Conservation (phyloP, 2,329 filamentous ascomycete genomes). For the Mollisia scopiformis region DNA sequence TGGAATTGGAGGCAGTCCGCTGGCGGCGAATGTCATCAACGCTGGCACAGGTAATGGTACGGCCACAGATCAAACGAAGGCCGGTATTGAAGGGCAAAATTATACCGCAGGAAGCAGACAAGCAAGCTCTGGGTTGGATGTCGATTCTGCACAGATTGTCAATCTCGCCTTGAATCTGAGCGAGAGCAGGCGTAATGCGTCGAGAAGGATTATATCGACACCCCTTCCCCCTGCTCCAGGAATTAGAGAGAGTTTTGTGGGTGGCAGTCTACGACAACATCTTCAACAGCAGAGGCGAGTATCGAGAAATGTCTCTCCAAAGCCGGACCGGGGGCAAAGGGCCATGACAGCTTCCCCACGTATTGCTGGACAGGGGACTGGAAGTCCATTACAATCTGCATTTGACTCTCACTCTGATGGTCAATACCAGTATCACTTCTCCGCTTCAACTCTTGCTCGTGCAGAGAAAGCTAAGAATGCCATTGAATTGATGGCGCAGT, state of each 20-base stretch:
- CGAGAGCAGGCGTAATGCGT: slow-evolving; percentile 73
- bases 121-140: slow-evolving; percentile 50
- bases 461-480: slow-evolving; percentile 84
- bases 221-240: slow-evolving; percentile 49
- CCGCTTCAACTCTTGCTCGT: slow-evolving; percentile 77
- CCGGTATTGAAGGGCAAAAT: slow-evolving; percentile 7
- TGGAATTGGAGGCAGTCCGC: slow-evolving; percentile 29
- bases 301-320: slow-evolving; percentile 65
- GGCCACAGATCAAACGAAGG: slow-evolving; percentile 5
- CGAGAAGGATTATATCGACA: slow-evolving; percentile 53
- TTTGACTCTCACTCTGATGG: slow-evolving; percentile 49
- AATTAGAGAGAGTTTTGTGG: slow-evolving; percentile 51
- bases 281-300: slow-evolving; percentile 71
- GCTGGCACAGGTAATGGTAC: slow-evolving; percentile 10
- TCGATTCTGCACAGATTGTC: slow-evolving; percentile 87
- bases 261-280: slow-evolving; percentile 67
- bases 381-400: slow-evolving; percentile 50
- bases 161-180: slow-evolving; percentile 89
- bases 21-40: slow-evolving; percentile 29
- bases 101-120: slow-evolving; percentile 10
- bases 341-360: slow-evolving; percentile 40
- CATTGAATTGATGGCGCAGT: slow-evolving; percentile 84
- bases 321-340: slow-evolving; percentile 45
- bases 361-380: slow-evolving; percentile 42
- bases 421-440: slow-evolving; percentile 67